Evolutionary conservation across 441 rosid genomes (phyloP).

Genomic region (Francoa sonchifolia): DNA sequence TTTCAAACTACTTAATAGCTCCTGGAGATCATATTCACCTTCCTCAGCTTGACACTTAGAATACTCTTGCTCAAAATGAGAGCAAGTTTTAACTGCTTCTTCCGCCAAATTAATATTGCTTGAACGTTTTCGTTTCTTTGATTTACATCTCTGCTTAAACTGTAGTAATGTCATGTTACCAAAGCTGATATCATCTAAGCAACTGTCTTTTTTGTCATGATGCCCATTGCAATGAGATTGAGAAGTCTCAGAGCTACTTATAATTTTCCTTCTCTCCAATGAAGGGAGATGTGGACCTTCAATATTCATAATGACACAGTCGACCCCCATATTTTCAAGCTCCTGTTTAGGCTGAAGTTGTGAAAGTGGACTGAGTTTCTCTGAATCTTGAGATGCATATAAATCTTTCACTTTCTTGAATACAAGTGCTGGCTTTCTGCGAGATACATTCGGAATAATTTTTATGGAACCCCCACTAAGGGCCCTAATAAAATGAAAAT

Average conservation of each 20-base stretch:
- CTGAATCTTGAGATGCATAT: constrained; percentile 2
- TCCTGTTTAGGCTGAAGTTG: constrained; percentile 4
- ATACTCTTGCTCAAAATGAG: constrained; percentile 13
- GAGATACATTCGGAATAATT: constrained; percentile 7
- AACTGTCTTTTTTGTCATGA: constrained; percentile 11
- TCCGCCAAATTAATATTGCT: constrained; percentile 6
- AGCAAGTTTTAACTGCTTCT: constrained; percentile 12
- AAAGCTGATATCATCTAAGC: constrained; percentile 20
- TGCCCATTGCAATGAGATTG: neutral
- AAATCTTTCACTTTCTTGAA: constrained; percentile 10
- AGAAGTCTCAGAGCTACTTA: constrained; percentile 15
- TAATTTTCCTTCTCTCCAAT: constrained; percentile 9
- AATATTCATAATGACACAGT: neutral
- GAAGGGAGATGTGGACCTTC: constrained; percentile 1
- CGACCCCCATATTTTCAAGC: neutral
- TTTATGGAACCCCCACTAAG: constrained; percentile 5
- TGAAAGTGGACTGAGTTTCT: neutral
- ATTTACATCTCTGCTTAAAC: constrained; percentile 36
- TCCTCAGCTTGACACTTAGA: constrained; percentile 13
- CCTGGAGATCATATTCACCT: constrained; percentile 34
- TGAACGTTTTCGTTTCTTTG: constrained; percentile 40
- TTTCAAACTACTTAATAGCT: constrained; percentile 43
- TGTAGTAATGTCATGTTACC: constrained; percentile 36
- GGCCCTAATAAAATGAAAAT: constrained; percentile 11
- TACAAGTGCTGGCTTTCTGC: constrained; percentile 9